Evolutionary conservation across 192 early-diverging fungal genomes (phyloP).

Genomic region (Coemansia sp.): DNA sequence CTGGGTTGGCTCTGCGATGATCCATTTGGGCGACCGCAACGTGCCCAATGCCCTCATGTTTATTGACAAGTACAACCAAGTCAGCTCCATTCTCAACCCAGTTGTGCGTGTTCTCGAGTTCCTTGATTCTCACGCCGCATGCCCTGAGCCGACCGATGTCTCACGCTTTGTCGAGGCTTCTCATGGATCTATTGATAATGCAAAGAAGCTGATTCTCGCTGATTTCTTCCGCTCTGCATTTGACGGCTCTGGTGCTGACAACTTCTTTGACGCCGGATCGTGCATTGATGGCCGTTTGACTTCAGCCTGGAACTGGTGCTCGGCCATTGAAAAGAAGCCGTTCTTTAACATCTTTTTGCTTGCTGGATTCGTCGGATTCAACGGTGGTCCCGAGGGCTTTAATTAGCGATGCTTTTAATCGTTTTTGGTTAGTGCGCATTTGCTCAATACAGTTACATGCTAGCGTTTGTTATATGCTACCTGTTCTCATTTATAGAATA

Average conservation of each 20-base stretch:
- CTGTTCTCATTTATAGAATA: not conserved
- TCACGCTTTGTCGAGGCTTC: constrained; percentile 64
- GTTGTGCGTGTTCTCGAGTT: constrained; percentile 74
- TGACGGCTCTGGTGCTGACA: constrained; percentile 93
- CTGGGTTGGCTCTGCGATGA: constrained; percentile 95
- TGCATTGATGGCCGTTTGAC: constrained; percentile 97
- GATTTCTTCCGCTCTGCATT: constrained; percentile 97
- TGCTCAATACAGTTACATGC: no score
- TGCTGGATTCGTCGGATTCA: constrained; percentile 76
- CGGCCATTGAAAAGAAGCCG: constrained; percentile 86
- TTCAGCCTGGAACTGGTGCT: constrained; percentile 91
- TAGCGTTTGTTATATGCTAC: not conserved
- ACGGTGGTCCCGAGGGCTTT: constrained; percentile 57
- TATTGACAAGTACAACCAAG: constrained; percentile 98
- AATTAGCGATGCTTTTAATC: constrained; percentile 6
- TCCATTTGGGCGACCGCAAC: constrained; percentile 97
- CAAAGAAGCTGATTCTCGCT: constrained; percentile 73
- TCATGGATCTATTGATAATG: constrained; percentile 64
- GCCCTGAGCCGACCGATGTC: not conserved
- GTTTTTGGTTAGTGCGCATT: no score
- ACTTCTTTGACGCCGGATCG: constrained; percentile 85
- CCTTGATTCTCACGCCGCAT: constrained; percentile 59
- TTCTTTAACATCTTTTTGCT: constrained; percentile 88
- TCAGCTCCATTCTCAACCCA: constrained; percentile 92
- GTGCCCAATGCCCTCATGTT: constrained; percentile 98